These are phyloP conservation scores for Metschnikowia aberdeeniae DNA, from an alignment of 805 yeast species.

Conservation along the genomic window DNA sequence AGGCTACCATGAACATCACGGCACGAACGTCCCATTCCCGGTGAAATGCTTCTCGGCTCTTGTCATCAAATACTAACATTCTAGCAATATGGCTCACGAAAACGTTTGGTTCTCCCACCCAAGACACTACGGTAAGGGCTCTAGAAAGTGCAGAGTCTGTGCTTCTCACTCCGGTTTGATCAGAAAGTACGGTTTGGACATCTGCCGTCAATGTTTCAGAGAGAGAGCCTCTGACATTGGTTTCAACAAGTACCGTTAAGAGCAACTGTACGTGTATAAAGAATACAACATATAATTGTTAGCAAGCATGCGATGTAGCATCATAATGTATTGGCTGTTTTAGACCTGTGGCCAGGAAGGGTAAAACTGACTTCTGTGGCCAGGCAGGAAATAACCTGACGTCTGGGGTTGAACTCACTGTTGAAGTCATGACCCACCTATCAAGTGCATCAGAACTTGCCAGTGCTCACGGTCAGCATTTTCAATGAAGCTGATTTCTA, in stretches of 20 bases:
- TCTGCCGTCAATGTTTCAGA: constrained; percentile 99
- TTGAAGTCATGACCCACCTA: too few species aligned
- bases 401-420: too few species aligned
- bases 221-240: constrained; percentile 99
- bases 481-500: too few species aligned
- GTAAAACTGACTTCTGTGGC: too few species aligned
- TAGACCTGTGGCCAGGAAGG: too few species aligned
- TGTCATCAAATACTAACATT: constrained; percentile 29
- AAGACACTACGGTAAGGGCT: constrained; percentile 99
- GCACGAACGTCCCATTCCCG: too few species aligned
- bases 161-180: constrained; percentile 98
- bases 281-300: constrained; percentile 11
- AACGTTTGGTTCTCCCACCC: constrained; percentile 99
- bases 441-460: too few species aligned
- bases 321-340: not conserved
- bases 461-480: too few species aligned
- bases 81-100: constrained; percentile 96
- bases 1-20: too few species aligned
- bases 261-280: constrained; percentile 13
- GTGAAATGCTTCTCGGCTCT: too few species aligned
- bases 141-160: constrained; percentile 99
- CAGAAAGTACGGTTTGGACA: constrained; percentile 99
- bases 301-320: not conserved
- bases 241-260: constrained; percentile 97
- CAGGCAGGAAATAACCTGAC: too few species aligned